Base-by-base conservation (phyloP, 352 stramenopile genomes). In the Pythium periplocum region DNA sequence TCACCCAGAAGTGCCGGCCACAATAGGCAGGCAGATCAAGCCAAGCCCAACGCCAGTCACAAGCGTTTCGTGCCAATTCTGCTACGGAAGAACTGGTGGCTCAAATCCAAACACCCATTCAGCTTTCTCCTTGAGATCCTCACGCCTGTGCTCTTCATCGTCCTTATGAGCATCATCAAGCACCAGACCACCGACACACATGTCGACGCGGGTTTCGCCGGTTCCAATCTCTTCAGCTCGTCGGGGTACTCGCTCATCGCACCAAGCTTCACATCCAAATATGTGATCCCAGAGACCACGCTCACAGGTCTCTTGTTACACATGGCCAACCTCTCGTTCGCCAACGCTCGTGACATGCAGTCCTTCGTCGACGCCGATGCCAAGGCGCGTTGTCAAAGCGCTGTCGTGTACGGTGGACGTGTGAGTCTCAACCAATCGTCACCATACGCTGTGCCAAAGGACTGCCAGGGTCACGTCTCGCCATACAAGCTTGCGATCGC, bases 1-100 rank as follows among this genome's bases (percentile, higher is more conserved):
- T 26, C 17, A 26, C 17, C 17, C 17, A 26, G 17, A 26, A 26
- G 17, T 26, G 17, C 17, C 17, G 17, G 17, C 17, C 17, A 26
- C 17, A 26, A 26, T 26, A 26, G 17, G 17, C 17, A 26, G 17
- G 17, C 17, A 26, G 17, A 26, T 26, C 17, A 26, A 26, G 17
- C 17, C 17, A 26, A 26, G 17, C 17, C 17, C 17, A 26, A 26
- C 17, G 17, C 17, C 17, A 26, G 17, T 26, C 17, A 26, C 17
- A 26, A 26, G 55, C 72, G 68, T 45, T 85, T 83, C 43, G 61
- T 85, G 34, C 70, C 72, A 10, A 71, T 64, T 54, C 56, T 91
- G 41, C 69, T 91, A 51, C 70, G 78, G 48, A 91, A 91, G 69
- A 91, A 91, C 64, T 85, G 68, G 64, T 61, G 82, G 68, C 81